Base-by-base conservation (phyloP, 2,329 filamentous ascomycete species). In the Dothideomycetes sp. region DNA sequence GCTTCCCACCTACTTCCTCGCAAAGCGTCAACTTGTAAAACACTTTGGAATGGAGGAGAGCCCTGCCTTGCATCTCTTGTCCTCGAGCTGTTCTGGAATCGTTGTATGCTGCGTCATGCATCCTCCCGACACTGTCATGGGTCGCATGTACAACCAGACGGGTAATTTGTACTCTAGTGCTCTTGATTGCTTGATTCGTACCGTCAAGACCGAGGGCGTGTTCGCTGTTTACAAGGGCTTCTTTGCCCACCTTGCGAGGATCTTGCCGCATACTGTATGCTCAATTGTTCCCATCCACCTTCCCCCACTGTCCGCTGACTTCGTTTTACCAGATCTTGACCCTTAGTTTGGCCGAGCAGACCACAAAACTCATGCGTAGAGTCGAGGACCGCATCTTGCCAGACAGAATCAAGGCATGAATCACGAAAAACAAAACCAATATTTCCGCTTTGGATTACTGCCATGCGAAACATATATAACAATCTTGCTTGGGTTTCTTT, bases 101-200 rank as follows among this genome's bases (percentile, higher is more conserved):
- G 91, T 94, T 10, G 91, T 98, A 13, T 98, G 91, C 68, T 85
- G 84, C 53, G 80, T 96, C 49, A 98, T 98, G 91, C 91, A 98
- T 57, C 91, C 91, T 40, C 91, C 91, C 75, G 91, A 98, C 62
- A 98, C 91, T 4, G 84, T 98, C 65, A 98, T 98, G 91, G 91
- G 86, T 47, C 82, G 91, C 48, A 81, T 98, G 71, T 98, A 98
- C 71, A 98, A 98, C 69, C 91, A 98, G 63, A 94, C 88, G 47
- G 91, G 91, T 38, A 94, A 95, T 59, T 73, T 98, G n/a, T 98
- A 98, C 70, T 80, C 75, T 51, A 84, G 88, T 44, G 85, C 93
- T 4, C 84, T 94, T 48, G 91, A 98, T 65, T 98, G 91, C 60
- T 64, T 96, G 45, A 77, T 75, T 59, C 88, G 94, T 67, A 98